Percentiles rank a stretch among this genome's conserved stretches.
Conservation (phyloP, 1,284 basidiomycete species). For the Fistulinella staudtii region DNA sequence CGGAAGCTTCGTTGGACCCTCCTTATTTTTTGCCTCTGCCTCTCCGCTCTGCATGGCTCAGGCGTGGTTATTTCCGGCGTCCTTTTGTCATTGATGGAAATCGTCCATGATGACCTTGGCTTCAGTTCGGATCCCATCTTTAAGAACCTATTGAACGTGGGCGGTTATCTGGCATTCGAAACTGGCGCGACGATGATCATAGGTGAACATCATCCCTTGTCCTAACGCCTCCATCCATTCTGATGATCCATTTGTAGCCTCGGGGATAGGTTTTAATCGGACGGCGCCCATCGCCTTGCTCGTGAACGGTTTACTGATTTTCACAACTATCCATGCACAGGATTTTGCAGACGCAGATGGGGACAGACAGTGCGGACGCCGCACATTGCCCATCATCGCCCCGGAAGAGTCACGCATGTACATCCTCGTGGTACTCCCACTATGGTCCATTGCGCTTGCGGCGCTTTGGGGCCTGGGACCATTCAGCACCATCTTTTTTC, state of each 20-base stretch:
- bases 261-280: conserved; percentile 8
- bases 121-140: conserved; percentile 21
- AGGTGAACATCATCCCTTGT: conserved; percentile 18
- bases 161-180: conserved; percentile 34
- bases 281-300: conserved; percentile 22
- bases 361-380: conserved; percentile 36
- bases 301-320: conserved; percentile 10
- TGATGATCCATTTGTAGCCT: conserved; percentile 1
- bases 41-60: conserved; percentile 24
- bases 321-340: too few species aligned
- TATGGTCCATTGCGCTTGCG: conserved; percentile 19
- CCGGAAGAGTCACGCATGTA: conserved; percentile 24
- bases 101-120: conserved; percentile 28
- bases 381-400: conserved; percentile 38
- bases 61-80: conserved; percentile 21
- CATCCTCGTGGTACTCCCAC: conserved; percentile 11
- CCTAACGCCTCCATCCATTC: neutral
- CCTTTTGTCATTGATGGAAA: conserved; percentile 11
- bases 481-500: conserved; percentile 6
- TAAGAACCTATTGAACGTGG: conserved; percentile 30
- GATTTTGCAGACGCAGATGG: conserved; percentile 30
- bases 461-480: conserved; percentile 15
- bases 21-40: conserved; percentile 24
- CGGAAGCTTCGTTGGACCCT: conserved; percentile 29
- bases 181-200: conserved; percentile 32